A percentile compares a stretch with the other conserved stretches of the same genome.
phyloP scores from a whole-genome alignment of 2,329 filamentous ascomycete genomes.

The Amphichorda felina region DNA sequence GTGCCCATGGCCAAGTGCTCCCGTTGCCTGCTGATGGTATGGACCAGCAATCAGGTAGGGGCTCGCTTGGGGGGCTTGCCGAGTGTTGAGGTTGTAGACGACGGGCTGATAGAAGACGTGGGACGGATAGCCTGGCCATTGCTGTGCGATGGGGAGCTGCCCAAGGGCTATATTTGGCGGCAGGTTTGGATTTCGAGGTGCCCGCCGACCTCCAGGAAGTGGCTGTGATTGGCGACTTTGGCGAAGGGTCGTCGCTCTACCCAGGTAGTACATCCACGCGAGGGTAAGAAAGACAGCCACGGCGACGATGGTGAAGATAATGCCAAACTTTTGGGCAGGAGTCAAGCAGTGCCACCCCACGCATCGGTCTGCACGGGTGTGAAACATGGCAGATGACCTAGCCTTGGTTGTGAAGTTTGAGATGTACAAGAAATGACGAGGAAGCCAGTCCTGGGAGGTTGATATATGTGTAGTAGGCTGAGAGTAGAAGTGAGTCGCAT shows the following conservation, averaged over 20 bases:
- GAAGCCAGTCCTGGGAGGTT: too few relatives aligned
- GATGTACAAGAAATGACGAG: too few relatives aligned
- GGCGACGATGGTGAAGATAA: constrained; percentile 23
- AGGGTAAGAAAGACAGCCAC: constrained; percentile 14
- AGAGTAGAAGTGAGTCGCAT: too few relatives aligned
- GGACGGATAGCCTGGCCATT: constrained; percentile 4
- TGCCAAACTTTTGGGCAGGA: constrained; percentile 21
- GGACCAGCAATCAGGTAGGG: constrained; percentile 1
- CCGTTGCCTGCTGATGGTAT: neutral
- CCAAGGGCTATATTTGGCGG: constrained; percentile 3
- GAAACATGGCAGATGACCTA: neutral
- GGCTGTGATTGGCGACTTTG: constrained; percentile 2
- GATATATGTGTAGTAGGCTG: too few relatives aligned
- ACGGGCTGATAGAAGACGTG: constrained; percentile 9
- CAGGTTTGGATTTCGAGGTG: constrained; percentile 1
- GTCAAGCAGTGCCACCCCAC: constrained; percentile 27
- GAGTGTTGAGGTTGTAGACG: constrained; percentile 4
- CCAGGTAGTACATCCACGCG: constrained; percentile 21
- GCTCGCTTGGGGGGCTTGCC: neutral
- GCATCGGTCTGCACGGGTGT: constrained; percentile 8
- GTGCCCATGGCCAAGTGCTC: neutral
- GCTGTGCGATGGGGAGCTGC: constrained; percentile 8
- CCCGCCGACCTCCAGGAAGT: constrained; percentile 7
- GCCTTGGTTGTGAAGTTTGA: too few relatives aligned
- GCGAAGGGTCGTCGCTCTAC: constrained; percentile 7